These are phyloP conservation scores for Aspergillus heteromorphus DNA, from an alignment of 495 filamentous ascomycete genomes.

Conservation along the genomic window DNA sequence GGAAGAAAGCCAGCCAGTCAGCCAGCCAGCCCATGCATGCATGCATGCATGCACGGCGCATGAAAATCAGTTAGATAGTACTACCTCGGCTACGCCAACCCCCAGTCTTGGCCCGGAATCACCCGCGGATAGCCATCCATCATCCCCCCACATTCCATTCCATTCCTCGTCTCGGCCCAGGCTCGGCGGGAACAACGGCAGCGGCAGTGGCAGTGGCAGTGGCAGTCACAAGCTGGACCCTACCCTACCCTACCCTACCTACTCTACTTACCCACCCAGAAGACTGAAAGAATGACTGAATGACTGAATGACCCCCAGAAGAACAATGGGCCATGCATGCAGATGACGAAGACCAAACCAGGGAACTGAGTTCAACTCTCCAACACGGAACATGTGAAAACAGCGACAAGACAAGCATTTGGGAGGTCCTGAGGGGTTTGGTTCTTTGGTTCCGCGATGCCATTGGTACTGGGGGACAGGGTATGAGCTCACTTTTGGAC, in stretches of 20 bases:
- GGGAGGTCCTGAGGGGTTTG: neutral
- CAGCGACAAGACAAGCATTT: too few species aligned
- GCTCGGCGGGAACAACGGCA: neutral
- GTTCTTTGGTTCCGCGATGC: neutral
- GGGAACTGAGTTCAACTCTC: too few species aligned
- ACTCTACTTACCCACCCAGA: too few species aligned
- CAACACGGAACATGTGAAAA: constrained; percentile 11
- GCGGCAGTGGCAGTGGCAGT: too few species aligned
- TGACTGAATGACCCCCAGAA: too few species aligned
- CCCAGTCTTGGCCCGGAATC: constrained; percentile 22
- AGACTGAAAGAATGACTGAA: too few species aligned
- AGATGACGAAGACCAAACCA: constrained; percentile 9
- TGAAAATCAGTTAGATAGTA: too few species aligned
- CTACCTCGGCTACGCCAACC: constrained; percentile 30
- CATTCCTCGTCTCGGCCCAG: neutral
- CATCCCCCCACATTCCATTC: neutral
- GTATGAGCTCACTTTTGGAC: neutral
- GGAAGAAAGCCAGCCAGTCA: too few species aligned
- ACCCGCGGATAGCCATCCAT: constrained; percentile 12
- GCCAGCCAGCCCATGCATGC: too few species aligned
- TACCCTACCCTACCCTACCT: too few species aligned
- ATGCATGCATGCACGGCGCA: too few species aligned
- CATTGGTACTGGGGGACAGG: neutral
- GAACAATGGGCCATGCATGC: neutral
- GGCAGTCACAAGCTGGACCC: constrained; percentile 4